phyloP scores from a whole-genome alignment of 2,329 filamentous ascomycete genomes.

The Bipolaris cookei region DNA sequence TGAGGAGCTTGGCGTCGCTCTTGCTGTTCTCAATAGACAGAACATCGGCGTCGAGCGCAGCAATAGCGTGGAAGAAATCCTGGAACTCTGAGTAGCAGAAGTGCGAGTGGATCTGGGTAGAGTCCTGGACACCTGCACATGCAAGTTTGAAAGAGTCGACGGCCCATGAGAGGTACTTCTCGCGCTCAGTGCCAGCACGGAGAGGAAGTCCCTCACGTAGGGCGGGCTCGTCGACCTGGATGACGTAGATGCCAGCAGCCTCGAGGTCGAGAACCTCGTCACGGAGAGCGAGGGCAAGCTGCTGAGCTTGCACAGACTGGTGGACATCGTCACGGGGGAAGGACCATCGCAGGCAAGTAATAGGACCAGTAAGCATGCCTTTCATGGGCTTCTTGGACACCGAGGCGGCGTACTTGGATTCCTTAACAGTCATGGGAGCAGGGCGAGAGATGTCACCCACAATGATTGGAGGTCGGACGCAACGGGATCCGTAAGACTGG shows the following conservation, averaged over 20 bases:
- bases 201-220: conserved; percentile 99
- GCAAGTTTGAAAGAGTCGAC: conserved; percentile 98
- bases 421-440: conserved; percentile 98
- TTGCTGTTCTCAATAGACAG: conserved; percentile 99
- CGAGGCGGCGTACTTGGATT: conserved; percentile 97
- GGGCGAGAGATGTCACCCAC: conserved; percentile 98
- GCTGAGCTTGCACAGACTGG: conserved; percentile 98
- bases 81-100: conserved; percentile 99
- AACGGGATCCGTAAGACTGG: conserved; percentile 97
- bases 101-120: conserved; percentile 99
- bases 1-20: conserved; percentile 98
- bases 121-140: conserved; percentile 90
- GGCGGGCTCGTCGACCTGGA: conserved; percentile 98
- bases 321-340: conserved; percentile 99
- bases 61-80: conserved; percentile 99
- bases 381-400: conserved; percentile 99
- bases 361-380: conserved; percentile 99
- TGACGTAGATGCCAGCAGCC: conserved; percentile 94
- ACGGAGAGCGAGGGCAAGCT: conserved; percentile 96
- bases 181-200: conserved; percentile 89
- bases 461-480: conserved; percentile 96
- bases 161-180: conserved; percentile 96
- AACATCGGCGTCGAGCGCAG: conserved; percentile 95
- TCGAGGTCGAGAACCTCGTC: conserved; percentile 99
- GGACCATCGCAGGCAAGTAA: conserved; percentile 98